Percentiles rank a stretch among this genome's conserved stretches.
Evolutionary conservation across 352 stramenopile genomes (phyloP).

Genomic region (Pythium coloratum): DNA sequence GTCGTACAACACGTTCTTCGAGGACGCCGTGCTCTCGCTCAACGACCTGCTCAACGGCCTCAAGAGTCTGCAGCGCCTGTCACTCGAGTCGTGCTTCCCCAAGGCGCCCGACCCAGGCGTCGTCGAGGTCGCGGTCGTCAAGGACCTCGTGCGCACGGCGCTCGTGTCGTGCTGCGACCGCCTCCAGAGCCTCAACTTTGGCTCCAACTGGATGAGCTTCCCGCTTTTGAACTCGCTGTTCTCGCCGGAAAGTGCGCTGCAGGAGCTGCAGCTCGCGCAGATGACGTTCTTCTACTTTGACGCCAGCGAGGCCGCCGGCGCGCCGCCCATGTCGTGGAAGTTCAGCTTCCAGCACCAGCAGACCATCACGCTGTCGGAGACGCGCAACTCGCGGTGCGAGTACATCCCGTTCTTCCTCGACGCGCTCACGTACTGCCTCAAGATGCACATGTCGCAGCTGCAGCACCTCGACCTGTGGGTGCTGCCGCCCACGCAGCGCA

Average conservation of each 20-base stretch:
- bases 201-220: conserved; percentile 53
- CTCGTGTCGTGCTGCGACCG: conserved; percentile 39
- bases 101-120: conserved; percentile 40
- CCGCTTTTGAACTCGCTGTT: conserved; percentile 62
- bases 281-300: conserved; percentile 39
- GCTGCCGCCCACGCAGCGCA: conserved; percentile 14
- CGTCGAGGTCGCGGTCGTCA: conserved; percentile 40
- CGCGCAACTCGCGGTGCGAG: conserved; percentile 34
- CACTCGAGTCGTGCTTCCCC: conserved; percentile 60
- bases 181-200: conserved; percentile 52
- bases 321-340: conserved; percentile 36
- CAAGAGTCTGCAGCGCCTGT: conserved; percentile 38
- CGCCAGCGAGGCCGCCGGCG: neutral
- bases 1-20: conserved; percentile 67
- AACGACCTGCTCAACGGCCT: conserved; percentile 43
- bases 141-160: conserved; percentile 38
- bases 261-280: conserved; percentile 37
- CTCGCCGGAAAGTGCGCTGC: conserved; percentile 43
- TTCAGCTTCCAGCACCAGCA: conserved; percentile 49
- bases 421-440: conserved; percentile 45
- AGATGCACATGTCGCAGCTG: conserved; percentile 49
- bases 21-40: conserved; percentile 37
- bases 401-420: conserved; percentile 42
- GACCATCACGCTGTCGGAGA: conserved; percentile 38
- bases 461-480: conserved; percentile 49